phyloP scores from a whole-genome alignment of 768 basidiomycete genomes.

The Collybia sordida region DNA sequence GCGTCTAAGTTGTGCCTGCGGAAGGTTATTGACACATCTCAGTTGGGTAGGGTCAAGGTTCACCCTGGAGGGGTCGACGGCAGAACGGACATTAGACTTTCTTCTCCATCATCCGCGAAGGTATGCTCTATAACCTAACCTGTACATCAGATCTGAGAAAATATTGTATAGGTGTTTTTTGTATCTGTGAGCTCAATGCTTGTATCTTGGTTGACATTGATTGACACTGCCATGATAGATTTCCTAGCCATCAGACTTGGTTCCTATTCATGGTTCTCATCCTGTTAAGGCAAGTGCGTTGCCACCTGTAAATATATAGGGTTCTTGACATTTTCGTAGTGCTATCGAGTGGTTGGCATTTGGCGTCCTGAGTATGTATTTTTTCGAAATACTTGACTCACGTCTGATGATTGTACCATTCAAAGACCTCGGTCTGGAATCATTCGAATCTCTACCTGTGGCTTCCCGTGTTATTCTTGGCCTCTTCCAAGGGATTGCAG shows the following conservation, averaged over 20 bases:
- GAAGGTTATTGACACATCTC: neutral
- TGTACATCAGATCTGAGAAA: neutral
- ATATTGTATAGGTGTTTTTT: constrained; percentile 50
- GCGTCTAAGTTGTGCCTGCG: neutral
- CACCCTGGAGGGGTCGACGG: constrained; percentile 40
- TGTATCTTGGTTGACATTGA: neutral
- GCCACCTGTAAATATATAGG: neutral
- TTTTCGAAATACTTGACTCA: neutral
- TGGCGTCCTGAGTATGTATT: constrained; percentile 50
- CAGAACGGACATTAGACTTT: constrained; percentile 61
- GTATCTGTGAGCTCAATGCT: constrained; percentile 42
- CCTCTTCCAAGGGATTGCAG: constrained; percentile 54
- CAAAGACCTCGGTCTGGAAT: constrained; percentile 40
- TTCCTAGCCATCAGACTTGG: constrained; percentile 78
- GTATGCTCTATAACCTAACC: constrained; percentile 23
- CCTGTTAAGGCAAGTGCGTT: constrained; percentile 47
- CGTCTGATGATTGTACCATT: neutral
- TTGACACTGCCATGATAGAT: constrained; percentile 27
- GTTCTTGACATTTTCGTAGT: constrained; percentile 26
- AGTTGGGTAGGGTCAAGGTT: constrained; percentile 67
- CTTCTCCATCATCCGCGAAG: constrained; percentile 77
- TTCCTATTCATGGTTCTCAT: constrained; percentile 59
- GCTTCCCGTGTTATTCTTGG: constrained; percentile 43
- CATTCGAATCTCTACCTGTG: constrained; percentile 33
- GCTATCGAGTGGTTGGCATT: constrained; percentile 71